phyloP scores from a whole-genome alignment of 306 rosid species.

The Amphicarpaea edgeworthii region DNA sequence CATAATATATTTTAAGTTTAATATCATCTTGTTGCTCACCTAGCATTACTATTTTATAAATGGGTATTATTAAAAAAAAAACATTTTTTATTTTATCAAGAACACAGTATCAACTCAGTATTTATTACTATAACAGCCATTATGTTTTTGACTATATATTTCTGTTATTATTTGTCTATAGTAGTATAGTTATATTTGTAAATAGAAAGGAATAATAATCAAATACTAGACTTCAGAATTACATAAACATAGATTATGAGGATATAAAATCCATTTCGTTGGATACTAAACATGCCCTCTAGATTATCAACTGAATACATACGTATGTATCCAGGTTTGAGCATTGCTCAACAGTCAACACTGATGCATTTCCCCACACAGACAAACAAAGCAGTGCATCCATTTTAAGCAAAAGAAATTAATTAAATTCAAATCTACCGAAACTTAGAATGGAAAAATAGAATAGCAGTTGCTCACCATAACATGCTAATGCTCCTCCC shows the following conservation, averaged over 20 bases:
- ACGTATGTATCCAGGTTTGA: constrained; percentile 7
- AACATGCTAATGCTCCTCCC: constrained; percentile 86
- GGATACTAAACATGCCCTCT: constrained; percentile 17
- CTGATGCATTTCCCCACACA: background rate
- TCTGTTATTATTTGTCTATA: no score
- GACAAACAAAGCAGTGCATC: constrained; percentile 15
- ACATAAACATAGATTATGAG: constrained; percentile 11
- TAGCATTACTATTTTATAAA: no score
- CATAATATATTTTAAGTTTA: no score
- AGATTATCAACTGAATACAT: constrained; percentile 17
- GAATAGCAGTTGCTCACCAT: constrained; percentile 65
- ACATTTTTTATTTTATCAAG: no score
- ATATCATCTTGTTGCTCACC: no score
- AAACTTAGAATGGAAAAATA: constrained; percentile 39
- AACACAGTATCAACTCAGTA: no score
- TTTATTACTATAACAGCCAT: no score
- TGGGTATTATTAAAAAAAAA: no score
- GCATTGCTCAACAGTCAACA: background rate
- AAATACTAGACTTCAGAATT: no score
- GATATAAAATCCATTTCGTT: constrained; percentile 29
- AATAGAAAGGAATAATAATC: no score
- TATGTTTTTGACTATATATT: no score
- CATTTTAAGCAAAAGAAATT: constrained; percentile 15
- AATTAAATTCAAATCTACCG: constrained; percentile 24
- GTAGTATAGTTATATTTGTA: no score